These are phyloP conservation scores for Pichia sp. DNA, from an alignment of 1,139 yeast genomes.

Conservation along the genomic window DNA sequence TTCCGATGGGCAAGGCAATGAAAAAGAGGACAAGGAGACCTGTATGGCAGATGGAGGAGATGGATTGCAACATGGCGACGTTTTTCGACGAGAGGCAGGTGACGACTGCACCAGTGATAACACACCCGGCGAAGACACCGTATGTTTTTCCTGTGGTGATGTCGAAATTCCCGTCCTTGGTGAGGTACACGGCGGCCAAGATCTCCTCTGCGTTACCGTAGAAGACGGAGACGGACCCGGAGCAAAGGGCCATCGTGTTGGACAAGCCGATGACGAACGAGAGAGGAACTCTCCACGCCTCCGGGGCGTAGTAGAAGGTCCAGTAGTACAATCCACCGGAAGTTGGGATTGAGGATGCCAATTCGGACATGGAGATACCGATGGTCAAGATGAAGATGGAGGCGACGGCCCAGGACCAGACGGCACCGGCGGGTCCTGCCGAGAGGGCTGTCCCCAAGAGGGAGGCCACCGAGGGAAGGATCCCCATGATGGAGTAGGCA, in stretches of 20 bases:
- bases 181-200: slow-evolving; percentile 46
- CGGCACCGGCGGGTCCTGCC: slow-evolving; percentile 53
- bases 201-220: slow-evolving; percentile 55
- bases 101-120: slow-evolving; percentile 40
- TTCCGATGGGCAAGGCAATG: slow-evolving; percentile 66
- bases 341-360: slow-evolving; percentile 65
- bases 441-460: slow-evolving; percentile 37
- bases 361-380: slow-evolving; percentile 54
- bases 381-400: slow-evolving; percentile 46
- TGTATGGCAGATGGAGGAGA: slow-evolving; percentile 53
- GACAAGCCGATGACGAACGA: slow-evolving; percentile 57
- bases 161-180: slow-evolving; percentile 43
- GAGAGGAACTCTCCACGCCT: slow-evolving; percentile 36
- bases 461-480: slow-evolving; percentile 44
- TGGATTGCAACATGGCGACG: slow-evolving; percentile 55
- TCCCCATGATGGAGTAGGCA: slow-evolving; percentile 50
- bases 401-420: slow-evolving; percentile 63
- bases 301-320: slow-evolving; percentile 54
- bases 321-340: slow-evolving; percentile 63
- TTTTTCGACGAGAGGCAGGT: slow-evolving; percentile 48
- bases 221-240: slow-evolving; percentile 54
- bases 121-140: slow-evolving; percentile 52
- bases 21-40: slow-evolving; percentile 51
- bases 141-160: slow-evolving; percentile 46
- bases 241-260: slow-evolving; percentile 52